Conservation (phyloP, 176 grass and related monocot genomes). For the Oryza meridionalis region DNA sequence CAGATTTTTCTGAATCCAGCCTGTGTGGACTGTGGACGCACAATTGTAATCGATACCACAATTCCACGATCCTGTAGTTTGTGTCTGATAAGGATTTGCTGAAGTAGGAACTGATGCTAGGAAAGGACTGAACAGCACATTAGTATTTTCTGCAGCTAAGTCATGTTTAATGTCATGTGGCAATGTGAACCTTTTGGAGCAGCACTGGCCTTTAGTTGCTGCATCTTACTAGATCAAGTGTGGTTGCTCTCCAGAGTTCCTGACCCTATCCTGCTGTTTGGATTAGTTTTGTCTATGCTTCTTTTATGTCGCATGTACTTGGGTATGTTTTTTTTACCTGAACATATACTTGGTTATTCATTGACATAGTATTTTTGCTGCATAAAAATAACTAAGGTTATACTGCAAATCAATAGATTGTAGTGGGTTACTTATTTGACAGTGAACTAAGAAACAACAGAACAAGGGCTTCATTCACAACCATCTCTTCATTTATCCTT, state of each 20-base stretch:
- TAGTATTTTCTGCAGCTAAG: background rate
- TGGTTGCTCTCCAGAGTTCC: background rate
- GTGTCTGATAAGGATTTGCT: background rate
- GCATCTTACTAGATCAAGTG: background rate
- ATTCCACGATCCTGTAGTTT: background rate
- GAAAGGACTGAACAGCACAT: background rate
- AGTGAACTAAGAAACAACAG: background rate
- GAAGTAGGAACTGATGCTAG: slow-evolving; percentile 26
- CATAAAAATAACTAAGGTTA: slow-evolving; percentile 1
- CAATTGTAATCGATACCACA: background rate
- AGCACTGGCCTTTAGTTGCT: background rate
- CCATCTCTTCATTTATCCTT: background rate
- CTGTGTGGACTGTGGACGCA: background rate
- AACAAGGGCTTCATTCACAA: background rate
- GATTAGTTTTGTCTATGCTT: background rate
- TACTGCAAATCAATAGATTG: background rate
- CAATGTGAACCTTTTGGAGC: background rate
- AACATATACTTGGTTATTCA: background rate
- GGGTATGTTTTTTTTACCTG: background rate
- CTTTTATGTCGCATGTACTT: background rate
- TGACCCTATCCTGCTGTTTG: background rate
- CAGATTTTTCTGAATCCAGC: background rate
- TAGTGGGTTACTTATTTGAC: slow-evolving; percentile 5
- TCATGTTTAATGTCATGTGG: background rate
- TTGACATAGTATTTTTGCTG: background rate